These are phyloP conservation scores for Cystofilobasidium bisporidii DNA, from an alignment of 768 basidiomycete genomes.

Conservation along the genomic window DNA sequence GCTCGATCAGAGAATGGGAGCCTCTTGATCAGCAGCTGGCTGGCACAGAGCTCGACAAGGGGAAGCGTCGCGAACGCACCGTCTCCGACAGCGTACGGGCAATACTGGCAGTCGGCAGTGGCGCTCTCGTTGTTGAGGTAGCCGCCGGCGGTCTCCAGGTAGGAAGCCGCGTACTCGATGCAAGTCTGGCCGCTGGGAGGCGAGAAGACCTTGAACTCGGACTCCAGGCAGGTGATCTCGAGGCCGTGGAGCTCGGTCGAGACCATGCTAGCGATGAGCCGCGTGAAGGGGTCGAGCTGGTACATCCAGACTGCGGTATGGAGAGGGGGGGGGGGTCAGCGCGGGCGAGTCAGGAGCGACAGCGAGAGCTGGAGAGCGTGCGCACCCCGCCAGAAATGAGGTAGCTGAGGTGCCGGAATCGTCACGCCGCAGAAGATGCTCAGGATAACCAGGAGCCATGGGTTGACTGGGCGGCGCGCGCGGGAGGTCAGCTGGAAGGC, in stretches of 20 bases:
- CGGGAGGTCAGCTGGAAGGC: no score
- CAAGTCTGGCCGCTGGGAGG: constrained; percentile 71
- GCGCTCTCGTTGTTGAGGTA: constrained; percentile 59
- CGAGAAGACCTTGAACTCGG: constrained; percentile 62
- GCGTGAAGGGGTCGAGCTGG: constrained; percentile 47
- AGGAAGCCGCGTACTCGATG: constrained; percentile 57
- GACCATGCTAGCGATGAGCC: constrained; percentile 60
- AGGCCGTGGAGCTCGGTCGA: constrained; percentile 69
- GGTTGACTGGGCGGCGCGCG: constrained; percentile 48
- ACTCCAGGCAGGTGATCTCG: constrained; percentile 50
- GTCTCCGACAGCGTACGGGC: constrained; percentile 35
- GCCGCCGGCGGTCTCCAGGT: constrained; percentile 55
- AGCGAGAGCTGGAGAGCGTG: no score
- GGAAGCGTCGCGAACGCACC: no score
- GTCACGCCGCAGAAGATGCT: constrained; percentile 72
- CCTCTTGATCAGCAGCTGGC: no score
- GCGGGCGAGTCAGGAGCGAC: no score
- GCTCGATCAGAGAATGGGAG: no score
- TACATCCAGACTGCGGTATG: constrained; percentile 16
- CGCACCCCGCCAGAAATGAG: constrained; percentile 63
- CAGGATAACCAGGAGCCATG: constrained; percentile 56
- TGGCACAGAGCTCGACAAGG: no score
- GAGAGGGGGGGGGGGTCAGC: background rate
- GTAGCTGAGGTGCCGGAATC: constrained; percentile 49
- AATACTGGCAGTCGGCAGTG: constrained; percentile 59